Evolutionary conservation across 306 rosid species (phyloP).

Genomic region (Quercus rubra): DNA sequence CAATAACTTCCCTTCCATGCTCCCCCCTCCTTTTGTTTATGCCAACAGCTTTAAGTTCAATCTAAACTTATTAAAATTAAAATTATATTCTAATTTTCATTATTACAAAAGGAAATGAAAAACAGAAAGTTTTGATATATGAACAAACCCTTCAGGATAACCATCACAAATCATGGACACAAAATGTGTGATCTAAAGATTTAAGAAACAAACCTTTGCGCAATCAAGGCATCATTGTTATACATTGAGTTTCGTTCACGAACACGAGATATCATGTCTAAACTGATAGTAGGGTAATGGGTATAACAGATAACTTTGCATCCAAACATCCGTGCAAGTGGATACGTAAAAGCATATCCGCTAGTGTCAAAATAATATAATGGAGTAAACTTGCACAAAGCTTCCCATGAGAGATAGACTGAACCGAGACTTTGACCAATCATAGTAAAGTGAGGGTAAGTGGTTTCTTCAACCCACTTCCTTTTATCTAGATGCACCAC

Average conservation of each 20-base stretch:
- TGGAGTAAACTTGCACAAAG: slow-evolving; percentile 79
- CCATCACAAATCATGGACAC: neutral
- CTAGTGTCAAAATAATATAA: slow-evolving; percentile 80
- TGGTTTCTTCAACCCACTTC: slow-evolving; percentile 83
- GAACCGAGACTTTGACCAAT: slow-evolving; percentile 96
- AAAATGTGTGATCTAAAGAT: neutral
- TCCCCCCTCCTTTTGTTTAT: neutral
- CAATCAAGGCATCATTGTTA: slow-evolving; percentile 66
- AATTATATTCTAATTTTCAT: neutral
- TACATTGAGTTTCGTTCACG: slow-evolving; percentile 65
- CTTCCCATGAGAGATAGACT: slow-evolving; percentile 85
- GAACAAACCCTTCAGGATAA: neutral
- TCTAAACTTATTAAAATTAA: neutral
- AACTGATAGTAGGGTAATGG: slow-evolving; percentile 95
- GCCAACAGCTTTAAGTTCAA: neutral
- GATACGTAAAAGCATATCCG: slow-evolving; percentile 95
- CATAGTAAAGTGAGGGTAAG: slow-evolving; percentile 87
- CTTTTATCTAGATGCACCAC: slow-evolving; percentile 81
- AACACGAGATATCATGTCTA: slow-evolving; percentile 94
- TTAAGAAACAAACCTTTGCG: slow-evolving; percentile 51
- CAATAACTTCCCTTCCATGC: neutral
- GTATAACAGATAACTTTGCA: slow-evolving; percentile 89
- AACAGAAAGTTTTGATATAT: neutral
- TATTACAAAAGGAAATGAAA: neutral
- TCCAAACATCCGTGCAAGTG: slow-evolving; percentile 84